Percentiles rank a stretch among this genome's conserved stretches.
Conservation (phyloP, 306 rosid species). For the Castanopsis chinensis region DNA sequence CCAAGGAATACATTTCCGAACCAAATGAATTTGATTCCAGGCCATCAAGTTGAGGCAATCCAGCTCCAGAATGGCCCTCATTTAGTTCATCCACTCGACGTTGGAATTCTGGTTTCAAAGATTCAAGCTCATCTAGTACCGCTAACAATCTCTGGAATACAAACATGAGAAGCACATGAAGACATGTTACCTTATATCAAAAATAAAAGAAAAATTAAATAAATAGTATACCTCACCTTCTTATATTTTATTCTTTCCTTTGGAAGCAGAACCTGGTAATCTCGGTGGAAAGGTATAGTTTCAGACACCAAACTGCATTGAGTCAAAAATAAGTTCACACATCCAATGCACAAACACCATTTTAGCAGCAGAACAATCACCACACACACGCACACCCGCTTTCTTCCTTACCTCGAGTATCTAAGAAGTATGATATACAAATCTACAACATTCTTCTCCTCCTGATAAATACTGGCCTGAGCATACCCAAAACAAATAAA, state of each 20-base stretch:
- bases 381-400: neutral
- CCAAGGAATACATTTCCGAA: constrained; percentile 41
- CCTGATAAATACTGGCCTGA: constrained; percentile 82
- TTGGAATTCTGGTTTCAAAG: constrained; percentile 66
- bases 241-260: constrained; percentile 52
- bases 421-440: constrained; percentile 88
- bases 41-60: constrained; percentile 37
- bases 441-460: constrained; percentile 82
- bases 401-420: constrained; percentile 68
- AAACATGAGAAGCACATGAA: constrained; percentile 20
- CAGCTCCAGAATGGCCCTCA: constrained; percentile 34
- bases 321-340: constrained; percentile 4
- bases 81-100: constrained; percentile 49
- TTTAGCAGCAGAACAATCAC: constrained; percentile 14
- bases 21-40: constrained; percentile 36
- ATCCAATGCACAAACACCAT: neutral
- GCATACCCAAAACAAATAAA: constrained; percentile 5
- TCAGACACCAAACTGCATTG: constrained; percentile 80
- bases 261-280: constrained; percentile 54
- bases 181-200: constrained; percentile 6
- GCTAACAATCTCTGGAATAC: constrained; percentile 45
- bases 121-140: constrained; percentile 80
- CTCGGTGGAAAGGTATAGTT: constrained; percentile 88
- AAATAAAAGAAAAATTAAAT: neutral
- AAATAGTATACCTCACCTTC: constrained; percentile 49